A percentile compares a stretch with the other conserved stretches of the same genome.
Evolutionary conservation across 169 alveolate genomes (phyloP).

Genomic region (Eimeria maxima): DNA sequence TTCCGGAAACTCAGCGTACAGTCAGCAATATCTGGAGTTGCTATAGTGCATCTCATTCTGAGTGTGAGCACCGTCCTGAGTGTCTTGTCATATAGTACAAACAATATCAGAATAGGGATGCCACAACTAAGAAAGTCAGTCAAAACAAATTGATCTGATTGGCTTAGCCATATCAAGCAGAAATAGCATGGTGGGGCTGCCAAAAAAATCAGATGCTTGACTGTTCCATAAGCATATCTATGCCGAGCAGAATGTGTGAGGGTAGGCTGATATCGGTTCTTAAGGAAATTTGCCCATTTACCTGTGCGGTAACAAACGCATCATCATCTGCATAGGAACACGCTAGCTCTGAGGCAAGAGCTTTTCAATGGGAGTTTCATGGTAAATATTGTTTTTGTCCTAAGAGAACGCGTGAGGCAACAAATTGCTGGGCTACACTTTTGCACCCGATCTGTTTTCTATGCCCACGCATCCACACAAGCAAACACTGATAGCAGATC

Average conservation of each 20-base stretch:
- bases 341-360: conserved; percentile 12
- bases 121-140: neutral
- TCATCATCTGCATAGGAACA: neutral
- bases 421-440: conserved; percentile 64
- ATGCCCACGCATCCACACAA: conserved; percentile 41
- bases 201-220: neutral
- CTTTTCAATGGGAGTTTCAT: neutral
- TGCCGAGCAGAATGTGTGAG: neutral
- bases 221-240: neutral
- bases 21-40: neutral
- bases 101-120: neutral
- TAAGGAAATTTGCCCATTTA: neutral
- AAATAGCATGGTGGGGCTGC: neutral
- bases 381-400: conserved; percentile 22
- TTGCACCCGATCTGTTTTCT: conserved; percentile 34
- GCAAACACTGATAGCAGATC: conserved; percentile 26
- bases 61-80: neutral
- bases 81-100: neutral
- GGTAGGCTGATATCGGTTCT: neutral
- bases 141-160: neutral
- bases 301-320: neutral
- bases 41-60: neutral
- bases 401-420: neutral
- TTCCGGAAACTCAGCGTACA: neutral
- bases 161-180: neutral